A percentile compares a stretch with the other conserved stretches of the same genome.
Conservation (phyloP, 2,329 filamentous ascomycete genomes). For the Pseudogymnoascus sp. region DNA sequence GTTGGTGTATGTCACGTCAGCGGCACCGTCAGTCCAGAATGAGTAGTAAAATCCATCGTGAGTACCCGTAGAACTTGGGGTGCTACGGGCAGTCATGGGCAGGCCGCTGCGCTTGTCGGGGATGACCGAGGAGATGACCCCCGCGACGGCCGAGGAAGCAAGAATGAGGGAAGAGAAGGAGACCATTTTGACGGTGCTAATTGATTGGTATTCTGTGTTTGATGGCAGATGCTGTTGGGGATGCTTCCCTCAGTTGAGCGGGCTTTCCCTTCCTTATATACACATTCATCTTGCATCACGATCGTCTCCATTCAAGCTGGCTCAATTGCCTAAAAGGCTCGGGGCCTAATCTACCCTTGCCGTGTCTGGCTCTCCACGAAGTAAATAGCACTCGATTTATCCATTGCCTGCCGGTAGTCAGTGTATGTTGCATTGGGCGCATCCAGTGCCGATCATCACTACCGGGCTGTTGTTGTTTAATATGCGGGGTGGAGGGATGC, state of each 20-base stretch:
- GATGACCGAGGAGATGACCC: constrained; percentile 12
- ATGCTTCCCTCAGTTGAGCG: not conserved
- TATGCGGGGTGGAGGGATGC: not conserved
- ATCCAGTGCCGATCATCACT: constrained; percentile 5
- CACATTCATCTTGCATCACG: not conserved
- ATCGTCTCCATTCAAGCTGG: not conserved
- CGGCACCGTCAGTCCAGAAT: constrained; percentile 49
- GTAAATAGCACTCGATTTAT: not conserved
- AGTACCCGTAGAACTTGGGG: constrained; percentile 40
- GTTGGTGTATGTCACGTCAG: constrained; percentile 46
- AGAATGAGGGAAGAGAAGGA: constrained; percentile 17
- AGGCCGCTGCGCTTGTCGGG: not conserved
- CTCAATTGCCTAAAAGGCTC: constrained; percentile 2
- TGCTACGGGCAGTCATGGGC: constrained; percentile 21
- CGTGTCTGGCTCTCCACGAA: not conserved
- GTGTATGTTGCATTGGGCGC: constrained; percentile 5
- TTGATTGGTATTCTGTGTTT: not conserved
- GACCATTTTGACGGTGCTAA: constrained; percentile 14
- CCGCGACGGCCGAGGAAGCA: constrained; percentile 10
- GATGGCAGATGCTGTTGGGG: not conserved
- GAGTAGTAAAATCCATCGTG: constrained; percentile 53
- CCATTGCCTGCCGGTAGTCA: constrained; percentile 1
- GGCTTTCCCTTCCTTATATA: not conserved
- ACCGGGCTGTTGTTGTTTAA: not conserved
- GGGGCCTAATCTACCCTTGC: not conserved